A percentile compares a stretch with the other conserved stretches of the same genome.
Evolutionary conservation across 371 early-diverging fungal species (phyloP).

Genomic region (Sporodiniella umbellata): DNA sequence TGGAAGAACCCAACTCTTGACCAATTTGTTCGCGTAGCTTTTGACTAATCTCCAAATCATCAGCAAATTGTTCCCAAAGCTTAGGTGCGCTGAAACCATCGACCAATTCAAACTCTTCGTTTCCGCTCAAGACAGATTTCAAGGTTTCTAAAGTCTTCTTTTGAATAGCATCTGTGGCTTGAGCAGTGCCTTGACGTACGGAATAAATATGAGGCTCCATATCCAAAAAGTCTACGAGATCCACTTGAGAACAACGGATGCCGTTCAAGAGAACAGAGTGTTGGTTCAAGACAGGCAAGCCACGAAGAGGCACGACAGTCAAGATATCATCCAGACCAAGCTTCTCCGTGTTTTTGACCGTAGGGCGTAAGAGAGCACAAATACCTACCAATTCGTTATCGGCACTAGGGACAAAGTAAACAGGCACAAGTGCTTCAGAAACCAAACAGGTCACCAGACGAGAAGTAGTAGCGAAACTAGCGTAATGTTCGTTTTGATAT

Average conservation of each 20-base stretch:
- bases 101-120: constrained; percentile 5
- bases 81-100: constrained; percentile 37
- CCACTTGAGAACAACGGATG: constrained; percentile 27
- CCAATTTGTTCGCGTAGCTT: constrained; percentile 34
- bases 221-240: constrained; percentile 40
- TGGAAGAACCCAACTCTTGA: constrained; percentile 40
- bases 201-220: constrained; percentile 45
- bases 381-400: constrained; percentile 11
- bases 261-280: constrained; percentile 17
- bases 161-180: neutral
- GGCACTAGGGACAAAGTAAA: constrained; percentile 26
- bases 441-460: constrained; percentile 59
- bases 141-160: constrained; percentile 5
- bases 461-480: constrained; percentile 56
- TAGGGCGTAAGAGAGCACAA: constrained; percentile 22
- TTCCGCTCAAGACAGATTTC: constrained; percentile 1
- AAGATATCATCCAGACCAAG: constrained; percentile 22
- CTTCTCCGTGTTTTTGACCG: constrained; percentile 4
- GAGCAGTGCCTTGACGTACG: neutral
- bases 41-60: constrained; percentile 24
- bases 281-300: constrained; percentile 29
- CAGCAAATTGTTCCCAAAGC: constrained; percentile 38
- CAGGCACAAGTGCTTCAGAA: constrained; percentile 54
- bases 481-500: constrained; percentile 32
- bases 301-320: constrained; percentile 40